phyloP scores from a whole-genome alignment of 2,329 filamentous ascomycete genomes.

The Aspergillus fijiensis region DNA sequence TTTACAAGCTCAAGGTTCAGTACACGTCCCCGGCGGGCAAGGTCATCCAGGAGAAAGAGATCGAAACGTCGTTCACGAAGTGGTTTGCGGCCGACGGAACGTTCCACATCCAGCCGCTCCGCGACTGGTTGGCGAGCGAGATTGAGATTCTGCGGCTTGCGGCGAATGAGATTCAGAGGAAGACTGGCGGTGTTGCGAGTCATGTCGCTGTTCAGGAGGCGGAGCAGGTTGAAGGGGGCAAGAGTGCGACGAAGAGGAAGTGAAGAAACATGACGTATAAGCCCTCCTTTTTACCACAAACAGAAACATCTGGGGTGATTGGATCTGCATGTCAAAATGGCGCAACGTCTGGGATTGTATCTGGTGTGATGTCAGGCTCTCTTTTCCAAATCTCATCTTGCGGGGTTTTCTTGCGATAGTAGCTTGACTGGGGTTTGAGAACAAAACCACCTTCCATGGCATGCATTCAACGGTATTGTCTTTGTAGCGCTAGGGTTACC shows the following conservation, averaged over 20 bases:
- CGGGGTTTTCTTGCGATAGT: background rate
- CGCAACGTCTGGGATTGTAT: background rate
- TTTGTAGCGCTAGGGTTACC: background rate
- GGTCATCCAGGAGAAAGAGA: constrained; percentile 47
- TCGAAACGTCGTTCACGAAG: constrained; percentile 58
- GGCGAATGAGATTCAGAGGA: constrained; percentile 39
- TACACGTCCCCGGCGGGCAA: constrained; percentile 43
- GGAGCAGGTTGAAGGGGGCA: constrained; percentile 8
- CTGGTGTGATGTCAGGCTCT: background rate
- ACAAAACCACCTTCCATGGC: background rate
- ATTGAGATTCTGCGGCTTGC: constrained; percentile 56
- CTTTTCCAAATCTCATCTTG: background rate
- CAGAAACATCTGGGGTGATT: too few relatives aligned
- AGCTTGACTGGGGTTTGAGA: background rate
- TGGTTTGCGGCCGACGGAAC: constrained; percentile 61
- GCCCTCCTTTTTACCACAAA: too few relatives aligned
- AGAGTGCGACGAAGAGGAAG: constrained; percentile 16
- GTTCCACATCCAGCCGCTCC: constrained; percentile 61
- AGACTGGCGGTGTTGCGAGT: constrained; percentile 26
- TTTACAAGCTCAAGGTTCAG: constrained; percentile 71
- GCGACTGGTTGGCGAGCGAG: constrained; percentile 60
- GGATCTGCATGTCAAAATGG: background rate
- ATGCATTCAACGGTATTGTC: background rate
- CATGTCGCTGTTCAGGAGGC: constrained; percentile 18
- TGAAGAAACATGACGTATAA: constrained; percentile 5